Conservation (phyloP, 768 basidiomycete genomes). For the Neoboletus magnificus region DNA sequence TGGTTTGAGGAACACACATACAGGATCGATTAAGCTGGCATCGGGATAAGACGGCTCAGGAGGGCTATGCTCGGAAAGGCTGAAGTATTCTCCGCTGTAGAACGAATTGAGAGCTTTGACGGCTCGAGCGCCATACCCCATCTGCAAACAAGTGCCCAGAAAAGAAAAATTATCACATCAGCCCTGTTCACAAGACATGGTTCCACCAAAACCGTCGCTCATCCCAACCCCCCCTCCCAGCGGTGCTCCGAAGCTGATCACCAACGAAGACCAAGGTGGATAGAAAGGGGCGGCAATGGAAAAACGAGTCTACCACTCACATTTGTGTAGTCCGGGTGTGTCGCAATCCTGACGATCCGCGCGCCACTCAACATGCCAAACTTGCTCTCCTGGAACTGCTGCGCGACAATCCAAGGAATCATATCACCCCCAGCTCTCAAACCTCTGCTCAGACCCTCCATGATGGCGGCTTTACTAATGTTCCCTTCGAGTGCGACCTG, state of each 20-base stretch:
- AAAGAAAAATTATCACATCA: constrained; percentile 1
- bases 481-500: constrained; percentile 96
- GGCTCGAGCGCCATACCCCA: constrained; percentile 95
- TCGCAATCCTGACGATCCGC: constrained; percentile 87
- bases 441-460: constrained; percentile 84
- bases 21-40: constrained; percentile 46
- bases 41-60: constrained; percentile 60
- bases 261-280: not conserved
- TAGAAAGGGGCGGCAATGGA: not conserved
- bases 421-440: constrained; percentile 89
- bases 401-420: constrained; percentile 95
- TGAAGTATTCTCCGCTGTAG: constrained; percentile 91
- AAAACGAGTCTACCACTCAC: constrained; percentile 43
- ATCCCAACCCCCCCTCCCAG: not conserved
- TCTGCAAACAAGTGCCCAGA: constrained; percentile 43
- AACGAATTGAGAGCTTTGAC: constrained; percentile 84
- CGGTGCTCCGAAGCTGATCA: not conserved
- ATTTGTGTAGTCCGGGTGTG: constrained; percentile 91
- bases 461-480: constrained; percentile 78
- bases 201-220: not conserved
- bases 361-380: constrained; percentile 92
- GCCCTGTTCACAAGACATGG: not conserved
- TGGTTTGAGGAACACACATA: constrained; percentile 18
- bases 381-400: constrained; percentile 93
- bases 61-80: constrained; percentile 62